Conservation (phyloP, 352 stramenopile genomes). For the Phytophthora pisi region DNA sequence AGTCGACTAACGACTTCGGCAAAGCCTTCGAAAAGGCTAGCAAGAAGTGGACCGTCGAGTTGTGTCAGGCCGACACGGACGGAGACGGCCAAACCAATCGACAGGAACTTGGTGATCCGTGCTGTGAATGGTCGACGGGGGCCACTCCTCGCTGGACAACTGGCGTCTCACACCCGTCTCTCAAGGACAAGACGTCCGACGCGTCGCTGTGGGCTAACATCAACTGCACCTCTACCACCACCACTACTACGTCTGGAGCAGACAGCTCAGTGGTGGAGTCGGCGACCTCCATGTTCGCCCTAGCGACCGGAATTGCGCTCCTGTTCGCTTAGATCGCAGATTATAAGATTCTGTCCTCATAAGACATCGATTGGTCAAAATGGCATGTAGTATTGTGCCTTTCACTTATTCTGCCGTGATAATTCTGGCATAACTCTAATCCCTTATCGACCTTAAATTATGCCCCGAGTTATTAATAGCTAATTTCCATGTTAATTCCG, state of each 20-base stretch:
- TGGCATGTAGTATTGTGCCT: no score
- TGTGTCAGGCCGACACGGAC: constrained; percentile 15
- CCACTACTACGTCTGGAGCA: background rate
- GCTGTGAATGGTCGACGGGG: constrained; percentile 1
- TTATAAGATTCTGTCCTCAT: no score
- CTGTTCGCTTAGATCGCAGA: constrained; percentile 7
- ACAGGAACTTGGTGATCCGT: constrained; percentile 11
- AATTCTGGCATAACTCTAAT: no score
- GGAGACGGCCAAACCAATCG: constrained; percentile 14
- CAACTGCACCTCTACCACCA: constrained; percentile 5
- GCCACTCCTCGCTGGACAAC: constrained; percentile 4
- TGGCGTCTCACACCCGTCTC: constrained; percentile 10
- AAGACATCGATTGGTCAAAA: no score
- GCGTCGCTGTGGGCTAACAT: constrained; percentile 4
- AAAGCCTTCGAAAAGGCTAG: constrained; percentile 9
- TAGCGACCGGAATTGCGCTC: constrained; percentile 4
- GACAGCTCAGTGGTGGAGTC: background rate
- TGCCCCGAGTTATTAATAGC: no score
- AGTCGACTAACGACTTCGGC: constrained; percentile 6
- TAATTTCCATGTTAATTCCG: no score
- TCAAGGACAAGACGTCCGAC: constrained; percentile 5
- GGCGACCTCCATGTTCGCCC: background rate
- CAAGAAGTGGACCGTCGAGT: constrained; percentile 3
- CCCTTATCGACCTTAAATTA: no score
- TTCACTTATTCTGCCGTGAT: no score